Base-by-base conservation (phyloP, 768 basidiomycete genomes). In the Amanita fuliginea region DNA sequence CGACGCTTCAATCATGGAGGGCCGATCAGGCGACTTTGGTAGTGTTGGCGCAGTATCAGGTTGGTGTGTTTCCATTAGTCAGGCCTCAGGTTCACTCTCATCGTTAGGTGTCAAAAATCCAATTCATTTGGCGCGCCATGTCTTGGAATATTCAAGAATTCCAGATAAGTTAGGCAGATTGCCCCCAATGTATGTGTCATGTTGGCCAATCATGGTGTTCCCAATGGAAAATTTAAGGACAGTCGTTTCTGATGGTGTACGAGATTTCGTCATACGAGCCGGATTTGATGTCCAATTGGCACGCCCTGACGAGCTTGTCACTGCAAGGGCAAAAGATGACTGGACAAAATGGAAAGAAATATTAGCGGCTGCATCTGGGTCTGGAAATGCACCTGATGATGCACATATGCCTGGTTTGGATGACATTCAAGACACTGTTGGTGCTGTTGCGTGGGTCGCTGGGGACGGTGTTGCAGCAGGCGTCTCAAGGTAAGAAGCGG, bases 401-500 rank as follows among this genome's bases (percentile, higher is more conserved):
- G 35, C 51, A 46, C 8, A 36, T 10, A 34, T 24, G 34, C 14
- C 49, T 18, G 46, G 54, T 50, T 52, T 62, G 56, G 55, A 58
- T 52, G 66, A 65, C 53, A 68, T 79, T 47, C 83, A 88, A 58
- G 88, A 91, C 60, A 91, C 88, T 0, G 88, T 91, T 5, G 88
- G 88, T 13, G 86, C 86, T n/a, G 70, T 87, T 32, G 78, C 69
- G 11, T 78, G 74, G 63, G 70, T 74, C 54, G 56, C 58, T 1
- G 51, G 57, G 24, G 72, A 66, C 3, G 67, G 70, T 13, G 56
- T 80, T 47, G 78, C 81, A 10, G 78, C 83, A n/a, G 86, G 86
- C 2, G 85, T 87, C 13, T 89, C 86, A 26, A 86, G 83, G 83
- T 78, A 28, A 48, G n/a, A 30, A n/a, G 9, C 35, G 11, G 21